A percentile compares a stretch with the other conserved stretches of the same genome.
Evolutionary conservation across 2,329 filamentous ascomycete species (phyloP).

Genomic region (Arthrocladium fulminans): DNA sequence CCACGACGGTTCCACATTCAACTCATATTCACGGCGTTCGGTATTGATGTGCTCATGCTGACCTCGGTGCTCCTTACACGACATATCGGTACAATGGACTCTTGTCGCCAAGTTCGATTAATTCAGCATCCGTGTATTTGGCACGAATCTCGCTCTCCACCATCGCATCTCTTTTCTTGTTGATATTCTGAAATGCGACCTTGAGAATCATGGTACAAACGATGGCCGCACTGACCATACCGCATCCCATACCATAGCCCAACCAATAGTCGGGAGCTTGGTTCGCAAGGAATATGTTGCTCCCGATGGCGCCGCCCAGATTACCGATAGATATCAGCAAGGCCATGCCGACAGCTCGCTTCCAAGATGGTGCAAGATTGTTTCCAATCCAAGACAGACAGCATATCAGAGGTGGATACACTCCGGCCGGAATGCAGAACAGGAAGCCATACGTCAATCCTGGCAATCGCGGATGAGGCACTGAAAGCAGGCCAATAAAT

Average conservation of each 20-base stretch:
- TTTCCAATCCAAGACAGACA: slow-evolving; percentile 49
- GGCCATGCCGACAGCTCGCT: slow-evolving; percentile 54
- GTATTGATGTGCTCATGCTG: too few relatives aligned
- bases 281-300: slow-evolving; percentile 16
- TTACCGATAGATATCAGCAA: slow-evolving; percentile 55
- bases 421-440: slow-evolving; percentile 27
- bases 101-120: slow-evolving; percentile 10
- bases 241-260: slow-evolving; percentile 14
- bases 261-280: slow-evolving; percentile 16
- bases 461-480: slow-evolving; percentile 17
- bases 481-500: slow-evolving; percentile 26
- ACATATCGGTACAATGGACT: slow-evolving; percentile 28
- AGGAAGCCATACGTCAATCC: slow-evolving; percentile 24
- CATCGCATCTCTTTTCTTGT: slow-evolving; percentile 8
- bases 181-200: slow-evolving; percentile 6
- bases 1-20: too few relatives aligned
- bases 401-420: slow-evolving; percentile 39
- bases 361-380: slow-evolving; percentile 49
- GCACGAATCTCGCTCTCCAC: slow-evolving; percentile 12
- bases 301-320: slow-evolving; percentile 15
- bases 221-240: slow-evolving; percentile 9
- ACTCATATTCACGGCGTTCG: too few relatives aligned
- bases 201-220: slow-evolving; percentile 10
- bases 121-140: slow-evolving; percentile 15
- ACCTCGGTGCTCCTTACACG: too few relatives aligned